Evolutionary conservation across 768 basidiomycete species (phyloP), one percentile per base, ranked within the genome.

Genomic region (Auriscalpium microsporum): DNA sequence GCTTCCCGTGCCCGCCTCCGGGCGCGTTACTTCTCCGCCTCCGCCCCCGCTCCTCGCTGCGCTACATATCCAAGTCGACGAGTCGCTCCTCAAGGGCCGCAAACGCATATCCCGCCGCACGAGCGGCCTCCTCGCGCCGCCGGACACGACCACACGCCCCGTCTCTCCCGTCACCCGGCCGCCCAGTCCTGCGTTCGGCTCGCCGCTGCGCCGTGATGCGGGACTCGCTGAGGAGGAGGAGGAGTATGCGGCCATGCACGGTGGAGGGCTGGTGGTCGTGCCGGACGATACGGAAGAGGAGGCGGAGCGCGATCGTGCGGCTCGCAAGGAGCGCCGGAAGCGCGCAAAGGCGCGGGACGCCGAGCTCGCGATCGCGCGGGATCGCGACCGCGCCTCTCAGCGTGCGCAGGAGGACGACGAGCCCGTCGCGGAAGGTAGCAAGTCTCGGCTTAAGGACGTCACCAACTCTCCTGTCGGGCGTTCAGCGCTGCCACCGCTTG

Each of bases 101-200:
- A 70, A 65, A 60, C 71, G 60, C 58, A 69, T 65, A 58, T 71
- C 70, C 57, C 67, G 68, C 58, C 64, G 73, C 51, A 76, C 73
- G 66, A 80, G 76, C 51, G 85, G 86, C 10, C 70, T 87, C 8
- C 48, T 63, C 11, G 61, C 61, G 53, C 71, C 55, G 68, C 77
- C 63, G 59, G 69, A 58, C 63, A 65, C 56, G 36, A 65, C 60
- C 51, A 68, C 54, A 10, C 57, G 50, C 55, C 69, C 69, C 14
- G 74, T 73, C 13, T 61, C 75, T 21, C 64, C 76, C 21, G 73
- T 74, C 16, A 81, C 77, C 9, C 76, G 84, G 55, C 78, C 82
- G 23, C 74, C 80, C 1, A 87, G 85, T 59, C 86, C 86, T 3
- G 83, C 83, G 1, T 81, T 84, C 60, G 86, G 83, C 7, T 84